phyloP scores from a whole-genome alignment of 371 early-diverging fungal genomes.

The Fennellomyces sp. region DNA sequence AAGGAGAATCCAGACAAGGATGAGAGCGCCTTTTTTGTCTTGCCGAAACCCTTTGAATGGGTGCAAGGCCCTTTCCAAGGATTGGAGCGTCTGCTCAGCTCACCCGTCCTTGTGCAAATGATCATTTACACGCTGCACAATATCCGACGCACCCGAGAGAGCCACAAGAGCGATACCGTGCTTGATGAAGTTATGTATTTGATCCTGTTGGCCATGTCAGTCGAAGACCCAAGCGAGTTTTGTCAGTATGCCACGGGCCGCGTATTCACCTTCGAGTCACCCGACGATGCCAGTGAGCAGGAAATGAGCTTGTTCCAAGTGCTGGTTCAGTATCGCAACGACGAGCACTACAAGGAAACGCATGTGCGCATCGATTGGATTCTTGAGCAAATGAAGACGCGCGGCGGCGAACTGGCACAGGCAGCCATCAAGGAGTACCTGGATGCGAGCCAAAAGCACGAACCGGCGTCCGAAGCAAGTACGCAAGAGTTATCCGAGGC shows the following conservation, averaged over 20 bases:
- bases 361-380: slow-evolving; percentile 34
- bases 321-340: slow-evolving; percentile 25
- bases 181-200: slow-evolving; percentile 78
- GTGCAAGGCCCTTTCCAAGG: slow-evolving; percentile 68
- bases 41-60: slow-evolving; percentile 62
- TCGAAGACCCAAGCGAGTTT: slow-evolving; percentile 40
- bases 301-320: slow-evolving; percentile 35
- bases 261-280: not conserved
- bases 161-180: slow-evolving; percentile 70
- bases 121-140: slow-evolving; percentile 78
- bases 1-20: slow-evolving; percentile 25
- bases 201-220: slow-evolving; percentile 52
- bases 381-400: slow-evolving; percentile 23
- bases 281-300: slow-evolving; percentile 5
- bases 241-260: not conserved
- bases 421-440: not conserved
- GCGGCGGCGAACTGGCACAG: not conserved
- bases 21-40: slow-evolving; percentile 50
- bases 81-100: slow-evolving; percentile 67
- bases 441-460: not conserved
- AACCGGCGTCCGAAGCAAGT: not conserved
- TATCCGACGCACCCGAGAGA: slow-evolving; percentile 56
- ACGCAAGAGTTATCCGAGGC: slow-evolving; percentile 50
- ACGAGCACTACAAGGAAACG: slow-evolving; percentile 37
- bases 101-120: slow-evolving; percentile 71